These are phyloP conservation scores for Bauhinia variegata DNA, from an alignment of 306 rosid genomes.

Conservation along the genomic window DNA sequence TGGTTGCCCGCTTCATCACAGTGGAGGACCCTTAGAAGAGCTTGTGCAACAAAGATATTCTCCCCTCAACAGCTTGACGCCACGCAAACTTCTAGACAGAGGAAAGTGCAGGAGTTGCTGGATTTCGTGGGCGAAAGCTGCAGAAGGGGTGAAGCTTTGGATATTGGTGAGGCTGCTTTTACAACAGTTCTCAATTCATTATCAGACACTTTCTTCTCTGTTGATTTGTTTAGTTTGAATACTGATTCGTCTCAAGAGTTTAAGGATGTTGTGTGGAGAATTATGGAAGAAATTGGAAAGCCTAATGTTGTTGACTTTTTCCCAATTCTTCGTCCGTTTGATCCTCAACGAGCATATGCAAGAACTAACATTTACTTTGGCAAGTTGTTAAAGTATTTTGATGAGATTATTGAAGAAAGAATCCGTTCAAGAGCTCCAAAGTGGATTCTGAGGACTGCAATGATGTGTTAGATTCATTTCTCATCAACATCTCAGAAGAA, in stretches of 20 bases:
- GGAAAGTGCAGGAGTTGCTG: neutral
- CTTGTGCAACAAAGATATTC: neutral
- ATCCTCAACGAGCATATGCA: slow-evolving; percentile 18
- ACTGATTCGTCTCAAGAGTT: neutral
- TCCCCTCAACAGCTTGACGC: neutral
- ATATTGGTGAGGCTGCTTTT: slow-evolving; percentile 20
- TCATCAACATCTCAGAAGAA: neutral
- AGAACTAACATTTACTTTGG: no score
- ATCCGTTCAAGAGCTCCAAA: neutral
- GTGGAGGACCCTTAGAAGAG: neutral
- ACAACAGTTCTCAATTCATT: slow-evolving; percentile 5
- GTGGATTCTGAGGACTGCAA: neutral
- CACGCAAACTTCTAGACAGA: neutral
- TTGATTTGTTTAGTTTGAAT: neutral
- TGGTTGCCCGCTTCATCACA: neutral
- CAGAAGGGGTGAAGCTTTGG: slow-evolving; percentile 2
- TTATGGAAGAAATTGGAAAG: slow-evolving; percentile 10
- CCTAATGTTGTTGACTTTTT: slow-evolving; percentile 37
- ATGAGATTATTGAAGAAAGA: neutral
- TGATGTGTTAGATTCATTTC: neutral
- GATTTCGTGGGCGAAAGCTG: neutral
- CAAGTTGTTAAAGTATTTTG: neutral
- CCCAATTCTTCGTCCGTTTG: slow-evolving; percentile 27
- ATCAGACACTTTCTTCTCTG: slow-evolving; percentile 33
- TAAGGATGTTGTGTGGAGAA: slow-evolving; percentile 2